Conservation (phyloP, 1,284 basidiomycete species). For the Malassezia restricta region DNA sequence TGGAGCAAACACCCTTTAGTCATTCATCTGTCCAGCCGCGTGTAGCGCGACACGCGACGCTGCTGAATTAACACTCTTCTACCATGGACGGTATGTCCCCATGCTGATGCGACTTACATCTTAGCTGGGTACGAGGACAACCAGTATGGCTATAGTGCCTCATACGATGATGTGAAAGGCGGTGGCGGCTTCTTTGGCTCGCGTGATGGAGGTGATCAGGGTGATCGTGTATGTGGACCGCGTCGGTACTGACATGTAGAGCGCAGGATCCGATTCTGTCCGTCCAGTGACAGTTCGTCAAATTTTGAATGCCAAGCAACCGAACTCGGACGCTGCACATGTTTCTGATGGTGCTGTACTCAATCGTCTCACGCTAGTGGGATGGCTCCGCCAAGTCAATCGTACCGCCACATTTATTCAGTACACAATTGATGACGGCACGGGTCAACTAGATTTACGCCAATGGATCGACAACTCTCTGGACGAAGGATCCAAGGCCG, state of each 20-base stretch:
- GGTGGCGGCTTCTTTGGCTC: slow-evolving; percentile 26
- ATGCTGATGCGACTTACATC: too few relatives aligned
- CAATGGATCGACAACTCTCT: slow-evolving; percentile 68
- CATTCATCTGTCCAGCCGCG: not conserved
- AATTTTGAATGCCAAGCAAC: slow-evolving; percentile 62
- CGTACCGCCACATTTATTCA: slow-evolving; percentile 68
- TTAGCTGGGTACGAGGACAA: too few relatives aligned
- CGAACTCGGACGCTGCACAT: slow-evolving; percentile 79
- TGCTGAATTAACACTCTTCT: not conserved
- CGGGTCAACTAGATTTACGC: slow-evolving; percentile 72
- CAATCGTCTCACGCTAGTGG: slow-evolving; percentile 66
- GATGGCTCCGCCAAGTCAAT: slow-evolving; percentile 60
- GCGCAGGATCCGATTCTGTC: slow-evolving; percentile 47
- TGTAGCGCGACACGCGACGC: slow-evolving; percentile 10
- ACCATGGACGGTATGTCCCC: slow-evolving; percentile 12
- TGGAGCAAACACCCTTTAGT: not conserved
- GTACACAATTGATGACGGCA: slow-evolving; percentile 77
- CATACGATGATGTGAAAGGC: not conserved
- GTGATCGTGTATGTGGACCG: slow-evolving; percentile 9
- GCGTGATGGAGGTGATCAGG: slow-evolving; percentile 14
- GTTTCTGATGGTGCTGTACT: slow-evolving; percentile 67
- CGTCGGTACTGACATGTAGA: too few relatives aligned
- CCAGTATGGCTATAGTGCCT: too few relatives aligned
- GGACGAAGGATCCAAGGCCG: slow-evolving; percentile 48
- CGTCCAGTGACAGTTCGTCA: slow-evolving; percentile 78